phyloP scores from a whole-genome alignment of 2,329 filamentous ascomycete genomes.

The Trichoderma koningii region DNA sequence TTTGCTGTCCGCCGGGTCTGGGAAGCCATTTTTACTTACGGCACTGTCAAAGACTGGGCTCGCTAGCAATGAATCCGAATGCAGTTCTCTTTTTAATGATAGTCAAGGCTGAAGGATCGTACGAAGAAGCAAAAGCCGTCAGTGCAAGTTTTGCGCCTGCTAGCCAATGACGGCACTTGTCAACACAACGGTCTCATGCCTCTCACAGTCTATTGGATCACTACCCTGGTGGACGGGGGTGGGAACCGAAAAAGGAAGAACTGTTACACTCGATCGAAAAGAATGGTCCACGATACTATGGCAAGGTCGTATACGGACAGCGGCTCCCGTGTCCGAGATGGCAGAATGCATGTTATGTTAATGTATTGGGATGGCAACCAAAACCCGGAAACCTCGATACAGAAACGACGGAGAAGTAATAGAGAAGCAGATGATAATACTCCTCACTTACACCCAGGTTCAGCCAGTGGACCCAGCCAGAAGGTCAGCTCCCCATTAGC shows the following conservation, averaged over 20 bases:
- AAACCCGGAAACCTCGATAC: neutral
- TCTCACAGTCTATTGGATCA: slow-evolving; percentile 1
- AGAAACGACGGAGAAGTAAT: neutral
- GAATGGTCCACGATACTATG: neutral
- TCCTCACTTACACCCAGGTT: too few species aligned
- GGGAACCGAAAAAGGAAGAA: too few species aligned
- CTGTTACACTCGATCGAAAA: slow-evolving; percentile 5
- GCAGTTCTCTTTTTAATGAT: too few species aligned
- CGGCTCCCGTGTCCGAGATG: slow-evolving; percentile 1
- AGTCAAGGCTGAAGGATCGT: too few species aligned
- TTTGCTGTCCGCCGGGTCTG: neutral
- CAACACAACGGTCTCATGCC: neutral
- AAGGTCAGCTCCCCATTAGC: neutral
- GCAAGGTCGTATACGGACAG: slow-evolving; percentile 8
- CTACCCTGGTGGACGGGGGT: too few species aligned
- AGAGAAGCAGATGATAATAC: neutral
- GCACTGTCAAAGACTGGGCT: too few species aligned
- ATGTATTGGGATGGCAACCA: neutral
- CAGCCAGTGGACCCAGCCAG: neutral
- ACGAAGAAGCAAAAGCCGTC: too few species aligned
- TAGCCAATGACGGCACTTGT: slow-evolving; percentile 20
- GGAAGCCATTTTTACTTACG: too few species aligned
- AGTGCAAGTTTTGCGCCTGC: neutral
- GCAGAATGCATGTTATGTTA: neutral
- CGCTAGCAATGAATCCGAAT: too few species aligned